These are phyloP conservation scores for Aspergillus uvarum DNA, from an alignment of 2,329 filamentous ascomycete species.

Conservation along the genomic window DNA sequence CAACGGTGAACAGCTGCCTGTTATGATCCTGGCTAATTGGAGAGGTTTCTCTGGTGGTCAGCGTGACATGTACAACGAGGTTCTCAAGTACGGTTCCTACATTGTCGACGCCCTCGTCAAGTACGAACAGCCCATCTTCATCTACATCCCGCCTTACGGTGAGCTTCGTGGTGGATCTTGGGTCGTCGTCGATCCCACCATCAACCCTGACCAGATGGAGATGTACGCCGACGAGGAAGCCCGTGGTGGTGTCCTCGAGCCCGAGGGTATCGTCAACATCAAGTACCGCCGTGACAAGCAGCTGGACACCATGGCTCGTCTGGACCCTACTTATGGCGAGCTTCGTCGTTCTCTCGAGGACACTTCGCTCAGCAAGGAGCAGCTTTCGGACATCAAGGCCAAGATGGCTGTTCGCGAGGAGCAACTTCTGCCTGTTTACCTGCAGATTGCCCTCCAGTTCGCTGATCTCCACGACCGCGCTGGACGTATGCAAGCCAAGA, in stretches of 20 bases:
- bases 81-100: constrained; percentile 98
- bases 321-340: constrained; percentile 78
- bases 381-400: constrained; percentile 75
- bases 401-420: constrained; percentile 85
- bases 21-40: constrained; percentile 99
- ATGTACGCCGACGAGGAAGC: constrained; percentile 98
- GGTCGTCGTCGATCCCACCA: constrained; percentile 98
- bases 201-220: constrained; percentile 95
- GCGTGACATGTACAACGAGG: constrained; percentile 99
- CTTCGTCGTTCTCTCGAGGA: constrained; percentile 77
- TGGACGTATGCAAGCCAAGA: constrained; percentile 97
- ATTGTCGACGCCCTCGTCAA: constrained; percentile 98
- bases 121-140: constrained; percentile 97
- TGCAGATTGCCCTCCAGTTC: constrained; percentile 93
- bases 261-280: constrained; percentile 97
- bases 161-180: constrained; percentile 98
- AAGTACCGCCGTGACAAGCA: constrained; percentile 98
- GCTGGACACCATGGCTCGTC: constrained; percentile 92
- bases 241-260: constrained; percentile 94
- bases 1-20: constrained; percentile 92
- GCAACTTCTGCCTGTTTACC: constrained; percentile 85
- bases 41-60: constrained; percentile 99
- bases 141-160: constrained; percentile 95
- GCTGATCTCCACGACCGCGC: constrained; percentile 96
- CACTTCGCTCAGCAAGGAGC: constrained; percentile 67